Evolutionary conservation across 2,329 filamentous ascomycete genomes (phyloP).

Genomic region (Arachnomyces sp.): DNA sequence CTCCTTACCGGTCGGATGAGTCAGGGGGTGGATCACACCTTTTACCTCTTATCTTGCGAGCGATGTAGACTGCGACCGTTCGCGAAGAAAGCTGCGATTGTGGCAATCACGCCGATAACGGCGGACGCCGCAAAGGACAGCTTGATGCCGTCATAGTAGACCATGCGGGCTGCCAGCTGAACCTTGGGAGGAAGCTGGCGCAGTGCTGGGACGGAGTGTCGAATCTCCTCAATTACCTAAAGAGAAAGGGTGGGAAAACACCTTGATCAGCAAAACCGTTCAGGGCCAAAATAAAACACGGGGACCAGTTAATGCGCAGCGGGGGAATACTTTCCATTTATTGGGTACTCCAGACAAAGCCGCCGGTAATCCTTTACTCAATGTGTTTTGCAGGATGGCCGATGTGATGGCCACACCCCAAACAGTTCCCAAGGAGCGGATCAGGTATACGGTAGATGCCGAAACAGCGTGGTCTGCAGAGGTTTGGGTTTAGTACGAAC

Average conservation of each 20-base stretch:
- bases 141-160: constrained; percentile 54
- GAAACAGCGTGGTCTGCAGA: constrained; percentile 54
- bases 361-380: constrained; percentile 47
- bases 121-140: constrained; percentile 52
- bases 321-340: constrained; percentile 49
- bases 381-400: constrained; percentile 55
- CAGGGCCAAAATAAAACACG: constrained; percentile 2
- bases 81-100: constrained; percentile 42
- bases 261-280: constrained; percentile 15
- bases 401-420: constrained; percentile 59
- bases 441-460: constrained; percentile 56
- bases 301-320: constrained; percentile 6
- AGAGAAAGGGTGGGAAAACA: constrained; percentile 9
- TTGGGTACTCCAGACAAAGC: constrained; percentile 50
- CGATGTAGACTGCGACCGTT: constrained; percentile 17
- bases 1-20: no score
- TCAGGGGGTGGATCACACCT: no score
- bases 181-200: constrained; percentile 49
- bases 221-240: constrained; percentile 55
- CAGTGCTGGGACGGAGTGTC: constrained; percentile 53
- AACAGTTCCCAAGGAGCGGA: constrained; percentile 56
- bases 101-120: constrained; percentile 43
- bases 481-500: not conserved
- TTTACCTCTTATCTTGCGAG: no score
- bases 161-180: constrained; percentile 48